Evolutionary conservation across 1,284 basidiomycete species (phyloP).

Genomic region (Phylloporus gajari): DNA sequence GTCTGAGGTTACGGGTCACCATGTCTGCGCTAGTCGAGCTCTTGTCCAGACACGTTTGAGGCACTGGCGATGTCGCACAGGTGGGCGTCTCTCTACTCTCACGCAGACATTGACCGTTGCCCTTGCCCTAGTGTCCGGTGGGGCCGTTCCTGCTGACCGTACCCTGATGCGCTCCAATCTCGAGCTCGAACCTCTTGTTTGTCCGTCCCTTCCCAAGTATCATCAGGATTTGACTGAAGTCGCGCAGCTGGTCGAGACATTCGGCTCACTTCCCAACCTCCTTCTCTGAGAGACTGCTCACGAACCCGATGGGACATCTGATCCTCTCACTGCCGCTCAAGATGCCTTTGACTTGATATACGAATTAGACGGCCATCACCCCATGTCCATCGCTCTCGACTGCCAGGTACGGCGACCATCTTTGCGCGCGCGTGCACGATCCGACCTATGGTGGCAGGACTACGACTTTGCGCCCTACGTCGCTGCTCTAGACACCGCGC

Average conservation of each 20-base stretch:
- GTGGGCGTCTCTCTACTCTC: no score
- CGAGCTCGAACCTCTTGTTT: no score
- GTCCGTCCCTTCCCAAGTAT: no score
- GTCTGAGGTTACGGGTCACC: no score
- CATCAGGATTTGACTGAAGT: no score
- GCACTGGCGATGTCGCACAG: no score
- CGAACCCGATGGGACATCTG: conserved; percentile 76
- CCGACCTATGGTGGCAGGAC: conserved; percentile 44
- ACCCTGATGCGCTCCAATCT: conserved; percentile 18
- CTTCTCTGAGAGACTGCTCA: conserved; percentile 82
- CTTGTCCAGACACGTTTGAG: no score
- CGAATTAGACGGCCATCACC: conserved; percentile 77
- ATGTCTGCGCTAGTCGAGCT: no score
- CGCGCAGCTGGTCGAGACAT: conserved; percentile 67
- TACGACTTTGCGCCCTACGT: conserved; percentile 71
- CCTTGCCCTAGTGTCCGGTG: conserved; percentile 19
- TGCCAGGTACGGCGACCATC: no score
- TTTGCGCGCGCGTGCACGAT: no score
- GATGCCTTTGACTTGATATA: conserved; percentile 70
- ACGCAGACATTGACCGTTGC: no score
- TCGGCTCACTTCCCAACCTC: conserved; percentile 73
- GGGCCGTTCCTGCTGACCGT: neutral
- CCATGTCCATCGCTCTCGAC: conserved; percentile 77
- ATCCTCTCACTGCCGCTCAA: conserved; percentile 67
- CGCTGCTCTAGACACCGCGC: conserved; percentile 67